phyloP scores from a whole-genome alignment of 2,329 filamentous ascomycete genomes.

The Monosporascus sp. region DNA sequence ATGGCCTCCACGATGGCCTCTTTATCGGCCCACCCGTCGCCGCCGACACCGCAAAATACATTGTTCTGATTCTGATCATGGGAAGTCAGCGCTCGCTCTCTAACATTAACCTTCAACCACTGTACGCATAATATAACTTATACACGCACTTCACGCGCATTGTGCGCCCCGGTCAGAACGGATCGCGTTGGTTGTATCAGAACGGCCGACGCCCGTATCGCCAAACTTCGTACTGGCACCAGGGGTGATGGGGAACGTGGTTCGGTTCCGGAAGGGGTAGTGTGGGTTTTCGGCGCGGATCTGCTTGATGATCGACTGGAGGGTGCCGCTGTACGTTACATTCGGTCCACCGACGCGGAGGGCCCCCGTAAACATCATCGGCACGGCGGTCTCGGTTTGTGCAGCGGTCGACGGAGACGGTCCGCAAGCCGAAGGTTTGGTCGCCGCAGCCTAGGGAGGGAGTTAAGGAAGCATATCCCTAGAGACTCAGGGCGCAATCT shows the following conservation, averaged over 20 bases:
- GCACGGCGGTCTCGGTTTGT: neutral
- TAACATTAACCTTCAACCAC: no score
- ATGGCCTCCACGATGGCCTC: neutral
- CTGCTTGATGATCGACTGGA: neutral
- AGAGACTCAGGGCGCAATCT: no score
- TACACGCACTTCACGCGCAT: no score
- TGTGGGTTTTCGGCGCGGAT: neutral
- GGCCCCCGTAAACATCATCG: neutral
- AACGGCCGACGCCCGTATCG: no score
- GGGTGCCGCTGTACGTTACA: neutral
- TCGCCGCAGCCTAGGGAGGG: no score
- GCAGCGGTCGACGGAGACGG: neutral
- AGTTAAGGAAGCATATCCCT: no score
- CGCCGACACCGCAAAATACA: neutral
- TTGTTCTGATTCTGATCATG: neutral
- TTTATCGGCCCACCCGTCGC: neutral
- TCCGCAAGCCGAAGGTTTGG: no score
- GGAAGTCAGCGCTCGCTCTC: no score
- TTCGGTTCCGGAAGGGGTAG: neutral
- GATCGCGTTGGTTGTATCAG: no score
- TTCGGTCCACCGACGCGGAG: neutral
- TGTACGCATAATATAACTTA: no score
- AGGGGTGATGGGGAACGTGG: neutral
- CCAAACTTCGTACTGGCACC: neutral
- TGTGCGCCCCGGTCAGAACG: no score